Conservation (phyloP, 2,329 filamentous ascomycete genomes). For the Arthrobotrys musiformis region DNA sequence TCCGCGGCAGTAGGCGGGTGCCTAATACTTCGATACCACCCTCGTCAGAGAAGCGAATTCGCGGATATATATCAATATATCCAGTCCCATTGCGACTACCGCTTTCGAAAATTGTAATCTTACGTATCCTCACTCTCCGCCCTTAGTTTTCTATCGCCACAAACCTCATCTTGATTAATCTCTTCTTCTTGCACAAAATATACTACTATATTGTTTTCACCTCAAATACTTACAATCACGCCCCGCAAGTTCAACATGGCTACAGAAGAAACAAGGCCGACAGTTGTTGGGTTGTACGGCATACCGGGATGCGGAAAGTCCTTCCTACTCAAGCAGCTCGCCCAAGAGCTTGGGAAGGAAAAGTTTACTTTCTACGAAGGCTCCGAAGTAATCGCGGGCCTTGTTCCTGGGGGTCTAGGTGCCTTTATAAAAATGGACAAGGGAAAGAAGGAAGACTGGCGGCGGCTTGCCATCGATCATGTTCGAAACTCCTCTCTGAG, state of each 20-base stretch:
- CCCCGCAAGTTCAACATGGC: background rate
- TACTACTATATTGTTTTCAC: too few relatives aligned
- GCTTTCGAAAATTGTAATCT: too few relatives aligned
- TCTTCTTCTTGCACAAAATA: too few relatives aligned
- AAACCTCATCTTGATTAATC: too few relatives aligned
- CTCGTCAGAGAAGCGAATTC: too few relatives aligned
- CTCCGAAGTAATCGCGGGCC: slow-evolving; percentile 64
- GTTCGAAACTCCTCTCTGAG: slow-evolving; percentile 63
- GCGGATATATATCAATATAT: too few relatives aligned
- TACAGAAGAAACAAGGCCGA: slow-evolving; percentile 60
- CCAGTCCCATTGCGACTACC: too few relatives aligned
- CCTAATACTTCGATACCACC: too few relatives aligned
- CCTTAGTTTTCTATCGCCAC: too few relatives aligned
- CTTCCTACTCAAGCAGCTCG: slow-evolving; percentile 64
- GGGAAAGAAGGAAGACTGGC: slow-evolving; percentile 62
- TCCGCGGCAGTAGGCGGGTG: too few relatives aligned
- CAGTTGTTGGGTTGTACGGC: slow-evolving; percentile 69
- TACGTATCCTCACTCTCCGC: too few relatives aligned
- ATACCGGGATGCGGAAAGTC: slow-evolving; percentile 69
- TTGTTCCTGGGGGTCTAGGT: slow-evolving; percentile 66
- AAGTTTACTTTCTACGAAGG: slow-evolving; percentile 68
- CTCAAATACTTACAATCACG: too few relatives aligned
- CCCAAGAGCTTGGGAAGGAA: slow-evolving; percentile 60
- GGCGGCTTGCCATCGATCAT: slow-evolving; percentile 65
- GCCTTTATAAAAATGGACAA: slow-evolving; percentile 65